Evolutionary conservation across 2,329 filamentous ascomycete species (phyloP), one percentile per base, ranked within the genome.

Genomic region (Claviceps arundinis): DNA sequence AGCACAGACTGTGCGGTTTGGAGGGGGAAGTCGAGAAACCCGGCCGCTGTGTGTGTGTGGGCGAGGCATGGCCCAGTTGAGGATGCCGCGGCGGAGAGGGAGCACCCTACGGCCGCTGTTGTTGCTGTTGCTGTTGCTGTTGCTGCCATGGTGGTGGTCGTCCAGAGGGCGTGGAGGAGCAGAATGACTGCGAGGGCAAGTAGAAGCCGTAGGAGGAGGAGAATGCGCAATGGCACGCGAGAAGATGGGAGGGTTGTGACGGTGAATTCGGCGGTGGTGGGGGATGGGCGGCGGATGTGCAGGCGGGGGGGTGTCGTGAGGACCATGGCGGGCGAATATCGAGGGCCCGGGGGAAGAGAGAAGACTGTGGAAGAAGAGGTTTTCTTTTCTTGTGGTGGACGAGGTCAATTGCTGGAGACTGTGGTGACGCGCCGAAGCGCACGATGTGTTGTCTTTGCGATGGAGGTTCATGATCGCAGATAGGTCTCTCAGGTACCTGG

Each of bases 201-300:
- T 40, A 77, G 67, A 45, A 74, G 56, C 45, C 65, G 55, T 49
- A 75, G 66, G 19, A 77, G 63, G 37, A 46, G 24, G 24, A 46
- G 44, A 16, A 76, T 56, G 42, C 72, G 75, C 6, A 76, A 68
- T 2, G 74, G 60, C 16, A 77, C 55, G 0, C 76, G 76, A 4
- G 70, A 64, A 0, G 71, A 69, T 1, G 86, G 81, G 45, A 82
- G 80, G 53, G 90, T 96, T 38, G 90, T 93, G 52, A 96, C 87
- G 34, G 86, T 94, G 75, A 91, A 97, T 58, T 87, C 85, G 64
- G 87, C 83, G n/a, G 93, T 95, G 2, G 89, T 94, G 47, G 88
- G 84, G 24, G 93, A 90, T 48, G 87, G 86, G 22, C 81, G 78
- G 57, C 81, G 76, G 55, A 77, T 77, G 59, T 73, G 75, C 49